Conservation (phyloP, 2,329 filamentous ascomycete species). For the Aspergillus fumigatus region DNA sequence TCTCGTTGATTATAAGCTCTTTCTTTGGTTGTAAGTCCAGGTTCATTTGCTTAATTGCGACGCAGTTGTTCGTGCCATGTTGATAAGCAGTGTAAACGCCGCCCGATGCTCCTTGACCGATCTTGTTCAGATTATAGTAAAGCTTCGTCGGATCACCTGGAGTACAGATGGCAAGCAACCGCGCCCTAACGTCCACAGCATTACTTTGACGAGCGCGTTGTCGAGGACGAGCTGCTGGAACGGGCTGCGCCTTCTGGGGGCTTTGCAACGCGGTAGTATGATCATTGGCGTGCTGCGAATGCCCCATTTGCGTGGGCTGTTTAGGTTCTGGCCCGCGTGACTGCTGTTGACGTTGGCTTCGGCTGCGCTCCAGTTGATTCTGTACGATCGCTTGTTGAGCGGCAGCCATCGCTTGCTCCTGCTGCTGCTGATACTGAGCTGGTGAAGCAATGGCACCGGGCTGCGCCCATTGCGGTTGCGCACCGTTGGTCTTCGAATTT, state of each 20-base stretch:
- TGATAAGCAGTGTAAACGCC: constrained; percentile 93
- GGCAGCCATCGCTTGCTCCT: constrained; percentile 76
- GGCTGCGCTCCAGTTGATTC: constrained; percentile 64
- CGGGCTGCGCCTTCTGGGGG: constrained; percentile 37
- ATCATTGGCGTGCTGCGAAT: constrained; percentile 35
- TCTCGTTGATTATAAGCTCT: constrained; percentile 98
- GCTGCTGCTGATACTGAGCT: constrained; percentile 60
- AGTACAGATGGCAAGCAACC: constrained; percentile 84
- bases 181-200: constrained; percentile 73
- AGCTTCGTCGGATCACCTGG: constrained; percentile 83
- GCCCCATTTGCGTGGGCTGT: constrained; percentile 19
- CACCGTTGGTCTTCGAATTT: constrained; percentile 59
- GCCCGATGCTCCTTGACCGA: constrained; percentile 94
- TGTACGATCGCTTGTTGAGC: constrained; percentile 72
- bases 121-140: constrained; percentile 86
- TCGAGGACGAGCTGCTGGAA: constrained; percentile 62
- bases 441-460: constrained; percentile 34
- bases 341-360: constrained; percentile 66
- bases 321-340: constrained; percentile 51
- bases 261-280: constrained; percentile 34
- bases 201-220: constrained; percentile 75
- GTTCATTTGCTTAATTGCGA: constrained; percentile 99
- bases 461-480: constrained; percentile 46
- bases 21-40: constrained; percentile 98
- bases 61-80: constrained; percentile 74